phyloP scores from a whole-genome alignment of 306 rosid species.

The Carpinus viminea region DNA sequence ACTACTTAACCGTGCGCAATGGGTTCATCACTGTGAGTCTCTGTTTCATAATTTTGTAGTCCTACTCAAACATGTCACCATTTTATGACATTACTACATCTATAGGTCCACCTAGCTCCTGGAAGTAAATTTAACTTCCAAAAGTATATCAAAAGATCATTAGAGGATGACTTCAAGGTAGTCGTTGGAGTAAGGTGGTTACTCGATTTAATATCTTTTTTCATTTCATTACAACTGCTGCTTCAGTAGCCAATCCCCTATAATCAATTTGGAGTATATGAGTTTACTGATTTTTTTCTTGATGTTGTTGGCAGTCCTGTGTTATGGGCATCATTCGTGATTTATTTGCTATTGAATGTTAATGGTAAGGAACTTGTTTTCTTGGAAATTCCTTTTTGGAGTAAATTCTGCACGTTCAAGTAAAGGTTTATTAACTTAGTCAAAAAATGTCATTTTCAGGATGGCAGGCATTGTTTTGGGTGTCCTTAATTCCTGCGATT shows the following conservation, averaged over 20 bases:
- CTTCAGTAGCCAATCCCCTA: neutral
- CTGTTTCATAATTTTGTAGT: conserved; percentile 12
- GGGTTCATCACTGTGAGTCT: conserved; percentile 81
- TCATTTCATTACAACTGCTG: neutral
- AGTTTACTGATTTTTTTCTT: conserved; percentile 6
- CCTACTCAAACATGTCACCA: conserved; percentile 1
- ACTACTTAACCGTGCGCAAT: conserved; percentile 74
- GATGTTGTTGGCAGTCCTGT: conserved; percentile 67
- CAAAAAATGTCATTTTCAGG: conserved; percentile 46
- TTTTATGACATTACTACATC: conserved; percentile 29
- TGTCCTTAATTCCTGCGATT: conserved; percentile 67
- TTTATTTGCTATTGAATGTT: conserved; percentile 74
- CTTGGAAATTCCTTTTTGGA: neutral
- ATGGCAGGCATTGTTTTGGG: conserved; percentile 84
- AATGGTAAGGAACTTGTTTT: conserved; percentile 48
- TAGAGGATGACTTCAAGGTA: conserved; percentile 91
- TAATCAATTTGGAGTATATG: conserved; percentile 4
- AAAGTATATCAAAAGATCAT: conserved; percentile 85
- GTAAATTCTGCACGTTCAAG: neutral
- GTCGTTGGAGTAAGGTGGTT: conserved; percentile 85
- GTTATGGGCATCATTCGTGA: conserved; percentile 79
- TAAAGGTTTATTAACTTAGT: neutral
- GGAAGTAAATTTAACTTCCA: conserved; percentile 92
- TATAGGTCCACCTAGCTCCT: conserved; percentile 78
- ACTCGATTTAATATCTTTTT: conserved; percentile 13